phyloP scores from a whole-genome alignment of 2,329 filamentous ascomycete species.

The Phaeosphaeria sp. region DNA sequence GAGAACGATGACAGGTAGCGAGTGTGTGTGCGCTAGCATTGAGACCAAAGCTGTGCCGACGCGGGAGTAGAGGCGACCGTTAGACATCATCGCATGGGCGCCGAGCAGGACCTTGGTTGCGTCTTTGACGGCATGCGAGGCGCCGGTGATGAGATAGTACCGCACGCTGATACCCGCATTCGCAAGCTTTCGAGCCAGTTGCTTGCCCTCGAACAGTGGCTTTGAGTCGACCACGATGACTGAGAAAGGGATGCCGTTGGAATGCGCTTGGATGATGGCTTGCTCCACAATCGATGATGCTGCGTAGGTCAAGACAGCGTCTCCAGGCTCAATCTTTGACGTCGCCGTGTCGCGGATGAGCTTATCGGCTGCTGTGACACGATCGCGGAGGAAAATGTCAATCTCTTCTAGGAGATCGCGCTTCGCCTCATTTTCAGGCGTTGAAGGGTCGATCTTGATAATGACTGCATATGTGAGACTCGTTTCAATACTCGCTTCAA shows the following conservation, averaged over 20 bases:
- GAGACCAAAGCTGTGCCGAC: conserved; percentile 88
- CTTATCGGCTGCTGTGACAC: conserved; percentile 84
- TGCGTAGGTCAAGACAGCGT: conserved; percentile 86
- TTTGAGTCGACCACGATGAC: conserved; percentile 85
- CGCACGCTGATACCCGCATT: conserved; percentile 76
- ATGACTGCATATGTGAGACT: conserved; percentile 61
- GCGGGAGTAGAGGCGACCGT: conserved; percentile 87
- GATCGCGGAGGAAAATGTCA: conserved; percentile 88
- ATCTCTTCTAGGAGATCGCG: conserved; percentile 78
- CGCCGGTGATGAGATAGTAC: conserved; percentile 81
- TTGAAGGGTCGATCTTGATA: conserved; percentile 85
- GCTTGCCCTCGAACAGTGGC: conserved; percentile 73
- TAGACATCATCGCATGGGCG: conserved; percentile 91
- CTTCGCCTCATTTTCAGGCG: conserved; percentile 83
- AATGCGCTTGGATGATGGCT: conserved; percentile 75
- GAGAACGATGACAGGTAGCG: conserved; percentile 83
- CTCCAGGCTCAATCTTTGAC: conserved; percentile 77
- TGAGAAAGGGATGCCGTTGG: conserved; percentile 74
- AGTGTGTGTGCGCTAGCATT: conserved; percentile 77
- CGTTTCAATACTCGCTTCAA: background rate
- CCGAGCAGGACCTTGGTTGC: conserved; percentile 81
- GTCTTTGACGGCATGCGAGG: conserved; percentile 75
- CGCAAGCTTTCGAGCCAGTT: conserved; percentile 74
- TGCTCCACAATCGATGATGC: conserved; percentile 86
- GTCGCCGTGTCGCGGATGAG: conserved; percentile 81